These are phyloP conservation scores for Kazachstania bromeliacearum DNA, from an alignment of 805 yeast genomes.

Conservation along the genomic window DNA sequence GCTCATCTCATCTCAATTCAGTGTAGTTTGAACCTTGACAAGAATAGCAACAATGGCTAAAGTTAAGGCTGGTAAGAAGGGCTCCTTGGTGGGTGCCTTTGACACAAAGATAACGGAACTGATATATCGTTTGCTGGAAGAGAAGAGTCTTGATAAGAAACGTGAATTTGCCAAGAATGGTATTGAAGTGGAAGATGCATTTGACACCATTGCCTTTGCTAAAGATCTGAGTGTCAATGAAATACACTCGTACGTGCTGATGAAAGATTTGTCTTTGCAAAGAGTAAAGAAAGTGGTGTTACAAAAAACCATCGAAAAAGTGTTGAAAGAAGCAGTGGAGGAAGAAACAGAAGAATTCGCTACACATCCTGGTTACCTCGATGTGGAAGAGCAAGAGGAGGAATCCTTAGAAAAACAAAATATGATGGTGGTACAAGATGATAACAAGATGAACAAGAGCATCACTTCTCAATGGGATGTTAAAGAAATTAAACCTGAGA, in stretches of 20 bases:
- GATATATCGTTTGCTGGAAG: constrained; percentile 50
- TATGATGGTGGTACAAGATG: constrained; percentile 56
- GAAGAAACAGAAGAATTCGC: constrained; percentile 54
- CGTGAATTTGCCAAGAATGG: too few species aligned
- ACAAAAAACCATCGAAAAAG: constrained; percentile 54
- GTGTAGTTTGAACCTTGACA: too few species aligned
- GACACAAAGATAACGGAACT: constrained; percentile 51
- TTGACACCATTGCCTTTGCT: constrained; percentile 44
- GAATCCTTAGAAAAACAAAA: constrained; percentile 30
- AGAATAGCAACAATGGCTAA: too few species aligned
- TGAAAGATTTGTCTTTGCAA: constrained; percentile 55
- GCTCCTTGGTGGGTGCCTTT: constrained; percentile 28
- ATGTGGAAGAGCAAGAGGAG: constrained; percentile 29
- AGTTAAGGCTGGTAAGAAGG: constrained; percentile 31
- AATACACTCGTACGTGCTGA: constrained; percentile 49
- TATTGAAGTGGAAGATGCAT: constrained; percentile 19
- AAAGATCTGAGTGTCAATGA: constrained; percentile 45
- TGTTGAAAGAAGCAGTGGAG: constrained; percentile 42
- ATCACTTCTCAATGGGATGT: constrained; percentile 64
- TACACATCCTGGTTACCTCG: constrained; percentile 17
- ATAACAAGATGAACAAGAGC: constrained; percentile 65
- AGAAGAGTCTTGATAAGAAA: constrained; percentile 36
- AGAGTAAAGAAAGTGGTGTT: constrained; percentile 59
- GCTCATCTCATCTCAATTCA: too few species aligned
- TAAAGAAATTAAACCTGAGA: constrained; percentile 8